phyloP scores from a whole-genome alignment of 2,329 filamentous ascomycete species.

The Dothistroma pini region DNA sequence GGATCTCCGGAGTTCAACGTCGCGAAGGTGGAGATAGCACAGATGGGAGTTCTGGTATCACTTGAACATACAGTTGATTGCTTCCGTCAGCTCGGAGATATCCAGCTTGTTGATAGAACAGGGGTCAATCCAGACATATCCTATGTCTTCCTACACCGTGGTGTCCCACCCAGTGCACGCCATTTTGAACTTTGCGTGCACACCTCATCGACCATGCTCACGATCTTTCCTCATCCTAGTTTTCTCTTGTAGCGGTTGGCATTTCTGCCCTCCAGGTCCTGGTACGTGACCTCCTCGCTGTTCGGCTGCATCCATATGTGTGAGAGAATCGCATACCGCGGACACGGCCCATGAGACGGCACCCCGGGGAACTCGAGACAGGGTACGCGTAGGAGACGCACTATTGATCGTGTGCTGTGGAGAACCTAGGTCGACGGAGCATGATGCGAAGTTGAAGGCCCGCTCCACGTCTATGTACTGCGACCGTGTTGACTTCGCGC shows the following conservation, averaged over 20 bases:
- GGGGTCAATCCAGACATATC: slow-evolving; percentile 23
- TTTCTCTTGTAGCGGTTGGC: neutral
- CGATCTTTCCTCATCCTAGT: no score
- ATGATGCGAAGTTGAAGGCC: no score
- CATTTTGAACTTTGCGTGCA: no score
- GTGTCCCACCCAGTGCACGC: no score
- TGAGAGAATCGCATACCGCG: neutral
- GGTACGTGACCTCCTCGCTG: neutral
- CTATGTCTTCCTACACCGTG: no score
- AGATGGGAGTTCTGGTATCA: slow-evolving; percentile 17
- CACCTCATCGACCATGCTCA: no score
- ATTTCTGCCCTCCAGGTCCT: neutral
- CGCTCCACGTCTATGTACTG: no score
- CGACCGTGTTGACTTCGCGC: no score
- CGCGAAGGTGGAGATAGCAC: slow-evolving; percentile 19
- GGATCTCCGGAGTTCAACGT: slow-evolving; percentile 6
- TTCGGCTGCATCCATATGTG: neutral
- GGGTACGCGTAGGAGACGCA: neutral
- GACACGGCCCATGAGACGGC: neutral
- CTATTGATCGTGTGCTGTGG: neutral
- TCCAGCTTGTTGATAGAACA: slow-evolving; percentile 24
- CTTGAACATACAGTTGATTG: slow-evolving; percentile 25
- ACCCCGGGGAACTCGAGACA: neutral
- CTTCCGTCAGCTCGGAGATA: slow-evolving; percentile 19
- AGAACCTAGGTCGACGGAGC: no score